Evolutionary conservation across 2,329 filamentous ascomycete genomes (phyloP).

Genomic region (Akanthomyces muscarius): DNA sequence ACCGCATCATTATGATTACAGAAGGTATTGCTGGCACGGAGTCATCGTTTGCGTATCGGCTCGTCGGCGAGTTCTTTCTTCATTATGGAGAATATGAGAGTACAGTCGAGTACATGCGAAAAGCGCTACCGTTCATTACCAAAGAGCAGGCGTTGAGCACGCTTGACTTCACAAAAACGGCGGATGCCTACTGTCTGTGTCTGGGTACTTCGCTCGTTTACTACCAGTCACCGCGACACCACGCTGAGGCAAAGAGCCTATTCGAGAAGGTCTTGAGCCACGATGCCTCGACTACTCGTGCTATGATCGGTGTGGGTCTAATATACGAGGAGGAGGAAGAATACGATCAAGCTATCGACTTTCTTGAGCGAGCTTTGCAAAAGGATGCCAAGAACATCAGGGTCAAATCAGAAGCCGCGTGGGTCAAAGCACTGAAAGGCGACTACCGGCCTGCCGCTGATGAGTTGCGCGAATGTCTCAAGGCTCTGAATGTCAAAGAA

Average conservation of each 20-base stretch:
- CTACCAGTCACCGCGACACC: constrained; percentile 84
- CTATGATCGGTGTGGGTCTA: constrained; percentile 83
- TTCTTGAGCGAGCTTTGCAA: constrained; percentile 70
- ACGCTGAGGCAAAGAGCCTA: constrained; percentile 79
- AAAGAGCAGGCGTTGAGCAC: constrained; percentile 64
- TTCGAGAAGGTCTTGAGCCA: constrained; percentile 78
- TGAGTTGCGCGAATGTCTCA: constrained; percentile 67
- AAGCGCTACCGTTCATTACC: constrained; percentile 59
- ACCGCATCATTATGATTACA: constrained; percentile 75
- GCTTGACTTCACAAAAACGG: constrained; percentile 62
- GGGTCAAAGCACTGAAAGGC: constrained; percentile 82
- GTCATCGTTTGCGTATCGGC: constrained; percentile 76
- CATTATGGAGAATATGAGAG: constrained; percentile 81
- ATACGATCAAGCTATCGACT: constrained; percentile 75
- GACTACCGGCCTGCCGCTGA: constrained; percentile 64
- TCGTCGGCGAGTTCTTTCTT: constrained; percentile 80
- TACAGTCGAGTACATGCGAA: constrained; percentile 73
- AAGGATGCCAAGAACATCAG: constrained; percentile 71
- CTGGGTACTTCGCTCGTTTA: constrained; percentile 87
- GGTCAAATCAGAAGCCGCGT: constrained; percentile 82
- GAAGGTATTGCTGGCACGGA: constrained; percentile 63
- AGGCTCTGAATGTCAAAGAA: constrained; percentile 58
- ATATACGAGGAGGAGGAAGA: constrained; percentile 94
- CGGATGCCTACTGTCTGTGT: constrained; percentile 70
- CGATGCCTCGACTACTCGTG: constrained; percentile 71